Conservation (phyloP, 2,329 filamentous ascomycete genomes). For the Fusarium continuum region DNA sequence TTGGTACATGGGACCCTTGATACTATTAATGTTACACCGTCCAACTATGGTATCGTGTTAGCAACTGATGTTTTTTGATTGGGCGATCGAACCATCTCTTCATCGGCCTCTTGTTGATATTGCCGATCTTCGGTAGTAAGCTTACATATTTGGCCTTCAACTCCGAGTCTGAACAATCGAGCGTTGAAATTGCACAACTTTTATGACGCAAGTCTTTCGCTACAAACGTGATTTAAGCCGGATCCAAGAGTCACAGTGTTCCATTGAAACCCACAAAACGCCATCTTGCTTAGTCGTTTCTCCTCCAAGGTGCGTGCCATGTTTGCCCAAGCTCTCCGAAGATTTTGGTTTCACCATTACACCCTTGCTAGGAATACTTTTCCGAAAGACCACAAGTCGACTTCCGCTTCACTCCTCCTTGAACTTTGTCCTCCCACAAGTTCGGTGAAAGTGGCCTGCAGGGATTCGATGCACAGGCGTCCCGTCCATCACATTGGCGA, state of each 20-base stretch:
- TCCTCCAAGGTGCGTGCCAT: neutral
- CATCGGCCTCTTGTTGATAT: neutral
- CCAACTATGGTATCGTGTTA: constrained; percentile 21
- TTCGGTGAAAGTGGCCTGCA: neutral
- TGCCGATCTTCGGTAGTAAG: constrained; percentile 20
- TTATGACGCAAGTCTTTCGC: constrained; percentile 6
- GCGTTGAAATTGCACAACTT: neutral
- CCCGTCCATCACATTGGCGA: constrained; percentile 2
- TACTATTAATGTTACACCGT: neutral
- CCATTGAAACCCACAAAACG: constrained; percentile 3
- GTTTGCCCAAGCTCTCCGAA: constrained; percentile 4
- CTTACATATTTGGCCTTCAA: constrained; percentile 23
- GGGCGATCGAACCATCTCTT: constrained; percentile 7
- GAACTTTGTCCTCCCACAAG: neutral
- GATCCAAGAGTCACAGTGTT: constrained; percentile 3
- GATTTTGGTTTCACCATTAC: constrained; percentile 10
- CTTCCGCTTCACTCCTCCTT: neutral
- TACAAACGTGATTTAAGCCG: neutral
- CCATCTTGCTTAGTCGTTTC: neutral
- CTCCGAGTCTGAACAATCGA: neutral
- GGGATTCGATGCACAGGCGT: constrained; percentile 4
- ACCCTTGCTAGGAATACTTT: constrained; percentile 2
- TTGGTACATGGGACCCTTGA: constrained; percentile 4
- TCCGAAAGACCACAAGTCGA: neutral
- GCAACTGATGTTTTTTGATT: constrained; percentile 29